Percentiles rank a stretch among this genome's conserved stretches.
These are phyloP conservation scores for Ogataea methylovora DNA, from an alignment of 805 yeast genomes.

Conservation along the genomic window DNA sequence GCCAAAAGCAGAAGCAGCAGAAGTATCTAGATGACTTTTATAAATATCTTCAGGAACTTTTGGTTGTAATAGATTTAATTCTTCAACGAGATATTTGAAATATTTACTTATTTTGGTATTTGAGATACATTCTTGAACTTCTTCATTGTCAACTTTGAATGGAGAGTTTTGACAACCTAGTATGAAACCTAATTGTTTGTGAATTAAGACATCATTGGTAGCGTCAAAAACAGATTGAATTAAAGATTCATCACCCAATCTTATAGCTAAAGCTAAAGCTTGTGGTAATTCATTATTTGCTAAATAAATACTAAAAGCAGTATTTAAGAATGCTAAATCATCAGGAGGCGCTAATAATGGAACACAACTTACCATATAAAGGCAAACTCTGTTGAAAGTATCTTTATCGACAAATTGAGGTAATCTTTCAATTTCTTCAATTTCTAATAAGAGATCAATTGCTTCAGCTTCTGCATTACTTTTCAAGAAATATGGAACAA, in stretches of 20 bases:
- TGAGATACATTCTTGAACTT: slow-evolving; percentile 78
- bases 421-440: slow-evolving; percentile 78
- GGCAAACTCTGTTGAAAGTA: slow-evolving; percentile 83
- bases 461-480: slow-evolving; percentile 99
- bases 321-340: slow-evolving; percentile 74
- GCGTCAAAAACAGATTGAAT: slow-evolving; percentile 77
- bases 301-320: slow-evolving; percentile 82
- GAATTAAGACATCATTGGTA: slow-evolving; percentile 63
- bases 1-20: slow-evolving; percentile 44
- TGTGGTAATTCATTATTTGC: slow-evolving; percentile 76
- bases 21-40: slow-evolving; percentile 79
- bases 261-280: slow-evolving; percentile 83
- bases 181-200: slow-evolving; percentile 87
- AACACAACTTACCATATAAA: slow-evolving; percentile 94
- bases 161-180: slow-evolving; percentile 82
- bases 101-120: slow-evolving; percentile 74
- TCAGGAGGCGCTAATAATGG: slow-evolving; percentile 94
- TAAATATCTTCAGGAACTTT: slow-evolving; percentile 93
- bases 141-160: slow-evolving; percentile 60
- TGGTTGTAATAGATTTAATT: slow-evolving; percentile 81
- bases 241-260: slow-evolving; percentile 74
- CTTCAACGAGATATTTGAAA: slow-evolving; percentile 74
- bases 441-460: slow-evolving; percentile 83
- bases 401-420: slow-evolving; percentile 79
- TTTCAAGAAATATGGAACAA: slow-evolving; percentile 83